Percentiles rank a stretch among this genome's conserved stretches.
Conservation (phyloP, 2,329 filamentous ascomycete genomes). For the Emmonsiellopsis sp. region DNA sequence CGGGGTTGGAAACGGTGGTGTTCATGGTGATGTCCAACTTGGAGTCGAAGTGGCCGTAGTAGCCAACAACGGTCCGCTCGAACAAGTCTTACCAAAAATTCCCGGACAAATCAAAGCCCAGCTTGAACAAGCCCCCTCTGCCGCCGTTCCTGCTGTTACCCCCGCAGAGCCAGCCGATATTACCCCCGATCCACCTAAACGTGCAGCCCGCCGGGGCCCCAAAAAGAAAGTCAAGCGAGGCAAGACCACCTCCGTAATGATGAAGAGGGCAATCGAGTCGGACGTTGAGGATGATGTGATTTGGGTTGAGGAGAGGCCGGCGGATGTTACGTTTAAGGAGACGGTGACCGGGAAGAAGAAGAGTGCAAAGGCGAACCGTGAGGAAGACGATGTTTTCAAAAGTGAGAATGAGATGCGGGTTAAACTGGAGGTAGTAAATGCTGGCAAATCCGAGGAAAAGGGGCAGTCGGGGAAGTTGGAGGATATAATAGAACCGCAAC, state of each 20-base stretch:
- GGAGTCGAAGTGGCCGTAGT: not conserved
- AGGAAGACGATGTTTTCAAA: conserved; percentile 5
- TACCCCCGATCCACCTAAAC: conserved; percentile 15
- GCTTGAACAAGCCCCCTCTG: too few relatives aligned
- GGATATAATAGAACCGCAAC: not conserved
- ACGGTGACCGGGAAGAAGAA: not conserved
- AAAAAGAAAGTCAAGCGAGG: conserved; percentile 39
- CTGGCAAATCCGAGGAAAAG: not conserved
- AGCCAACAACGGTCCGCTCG: too few relatives aligned
- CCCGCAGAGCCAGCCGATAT: not conserved
- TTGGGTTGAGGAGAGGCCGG: conserved; percentile 27
- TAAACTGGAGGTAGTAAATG: conserved; percentile 4
- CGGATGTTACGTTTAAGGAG: conserved; percentile 3
- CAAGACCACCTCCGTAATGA: conserved; percentile 30
- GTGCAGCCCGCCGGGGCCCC: conserved; percentile 22
- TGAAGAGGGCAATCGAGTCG: conserved; percentile 21
- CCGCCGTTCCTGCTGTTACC: too few relatives aligned
- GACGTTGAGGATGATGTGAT: conserved; percentile 34
- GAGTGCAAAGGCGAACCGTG: not conserved
- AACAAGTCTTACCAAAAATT: too few relatives aligned
- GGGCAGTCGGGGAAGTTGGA: not conserved
- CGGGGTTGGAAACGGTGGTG: not conserved
- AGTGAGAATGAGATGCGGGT: conserved; percentile 3
- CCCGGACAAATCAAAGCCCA: too few relatives aligned
- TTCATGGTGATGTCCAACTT: not conserved